Base-by-base conservation (phyloP, 1,139 yeast genomes). In the Geotrichum carabidarum region DNA sequence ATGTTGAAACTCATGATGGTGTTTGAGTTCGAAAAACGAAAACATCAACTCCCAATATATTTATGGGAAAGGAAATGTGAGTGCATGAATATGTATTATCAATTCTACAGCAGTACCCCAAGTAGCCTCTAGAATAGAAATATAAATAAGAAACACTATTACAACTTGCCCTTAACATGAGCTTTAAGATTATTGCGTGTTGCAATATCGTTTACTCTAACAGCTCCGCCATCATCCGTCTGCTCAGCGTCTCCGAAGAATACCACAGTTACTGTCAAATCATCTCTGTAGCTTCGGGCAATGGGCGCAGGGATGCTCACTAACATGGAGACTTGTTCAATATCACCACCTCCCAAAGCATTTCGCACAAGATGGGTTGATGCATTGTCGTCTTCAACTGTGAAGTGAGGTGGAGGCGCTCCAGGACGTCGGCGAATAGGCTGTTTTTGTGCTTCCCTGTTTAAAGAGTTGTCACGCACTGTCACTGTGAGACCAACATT, bases 281-380 rank as follows among this genome's bases (percentile, higher is more conserved):
- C 99, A 72, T 93, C 99, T 70, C 99, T 81, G 71, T 91, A 93
- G 50, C 89, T 79, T 71, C 99, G 81, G 18, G 96, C 86, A 60
- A 86, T 80, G 1, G 99, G 97, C 41, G 89, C 81, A n/a, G 99
- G 98, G 56, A 93, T 90, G 52, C 95, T 85, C 22, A 91, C 84
- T 58, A 93, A 74, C 81, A 94, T 86, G 12, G 91, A 82, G 0
- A 91, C 89, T 63, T 88, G 93, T 58, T 91, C 96, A 61, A 81
- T 79, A 38, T 86, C 83, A 14, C 80, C 82, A 8, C 97, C 96
- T 52, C 96, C 91, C 56, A 93, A 76, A 0, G 99, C 98, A 70
- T 93, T 93, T 67, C 99, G 80, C 52, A 93, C 86, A 65, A 93
- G 76, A 69, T 93, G 99, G 0, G 99, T 93, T 1, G 96, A 85